A percentile compares a stretch with the other conserved stretches of the same genome.
Conservation (phyloP, 192 early-diverging fungal genomes). For the Coemansia reversa region DNA sequence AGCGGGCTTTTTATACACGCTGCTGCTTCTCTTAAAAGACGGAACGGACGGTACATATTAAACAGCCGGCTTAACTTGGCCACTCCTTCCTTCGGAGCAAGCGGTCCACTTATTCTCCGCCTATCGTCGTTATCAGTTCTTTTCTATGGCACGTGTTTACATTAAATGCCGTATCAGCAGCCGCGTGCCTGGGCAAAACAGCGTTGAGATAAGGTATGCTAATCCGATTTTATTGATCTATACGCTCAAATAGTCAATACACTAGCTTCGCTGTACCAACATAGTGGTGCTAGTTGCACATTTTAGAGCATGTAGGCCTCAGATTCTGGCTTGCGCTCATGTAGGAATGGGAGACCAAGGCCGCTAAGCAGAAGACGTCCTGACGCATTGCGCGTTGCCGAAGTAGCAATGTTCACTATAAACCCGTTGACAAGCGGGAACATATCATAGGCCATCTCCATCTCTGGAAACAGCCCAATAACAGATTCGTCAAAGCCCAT, state of each 20-base stretch:
- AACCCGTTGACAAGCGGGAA: slow-evolving; percentile 89
- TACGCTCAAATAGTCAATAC: neutral
- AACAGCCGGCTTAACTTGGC: neutral
- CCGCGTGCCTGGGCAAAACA: neutral
- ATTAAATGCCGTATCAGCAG: neutral
- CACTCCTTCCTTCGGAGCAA: slow-evolving; percentile 4
- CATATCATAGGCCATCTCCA: slow-evolving; percentile 93
- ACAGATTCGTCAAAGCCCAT: slow-evolving; percentile 81
- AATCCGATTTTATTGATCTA: neutral
- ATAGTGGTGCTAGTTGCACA: neutral
- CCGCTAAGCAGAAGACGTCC: slow-evolving; percentile 83
- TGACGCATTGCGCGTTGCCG: slow-evolving; percentile 72
- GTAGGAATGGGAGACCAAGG: slow-evolving; percentile 81
- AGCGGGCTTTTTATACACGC: neutral
- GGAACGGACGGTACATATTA: neutral
- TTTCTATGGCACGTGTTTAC: neutral
- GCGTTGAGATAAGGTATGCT: neutral
- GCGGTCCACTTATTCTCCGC: slow-evolving; percentile 1
- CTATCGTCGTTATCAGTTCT: neutral
- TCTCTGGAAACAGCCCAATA: slow-evolving; percentile 93
- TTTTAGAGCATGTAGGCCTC: slow-evolving; percentile 19
- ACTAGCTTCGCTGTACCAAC: neutral
- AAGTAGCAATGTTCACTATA: slow-evolving; percentile 81
- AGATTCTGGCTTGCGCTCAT: slow-evolving; percentile 44
- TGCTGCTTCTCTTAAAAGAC: neutral